A percentile compares a stretch with the other conserved stretches of the same genome.
phyloP scores from a whole-genome alignment of 2,329 filamentous ascomycete genomes.

The Talaromyces sp. region DNA sequence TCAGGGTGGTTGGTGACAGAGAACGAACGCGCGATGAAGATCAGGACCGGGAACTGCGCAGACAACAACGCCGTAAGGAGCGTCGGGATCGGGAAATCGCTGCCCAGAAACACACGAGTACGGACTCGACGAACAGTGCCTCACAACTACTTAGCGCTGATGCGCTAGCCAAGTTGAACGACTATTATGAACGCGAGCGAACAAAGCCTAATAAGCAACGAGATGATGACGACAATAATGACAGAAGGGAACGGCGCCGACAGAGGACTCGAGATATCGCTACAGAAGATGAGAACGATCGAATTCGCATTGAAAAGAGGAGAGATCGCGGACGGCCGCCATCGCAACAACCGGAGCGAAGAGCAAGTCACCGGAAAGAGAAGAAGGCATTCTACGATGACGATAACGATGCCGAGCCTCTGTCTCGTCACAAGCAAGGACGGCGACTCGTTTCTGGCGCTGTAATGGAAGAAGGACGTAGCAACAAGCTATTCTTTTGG shows the following conservation, averaged over 20 bases:
- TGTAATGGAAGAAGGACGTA: slow-evolving; percentile 63
- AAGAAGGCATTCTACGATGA: slow-evolving; percentile 18
- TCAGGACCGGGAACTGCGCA: slow-evolving; percentile 20
- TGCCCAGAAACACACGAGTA: slow-evolving; percentile 31
- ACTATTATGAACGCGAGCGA: slow-evolving; percentile 57
- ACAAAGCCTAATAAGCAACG: slow-evolving; percentile 33
- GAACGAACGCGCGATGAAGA: slow-evolving; percentile 1
- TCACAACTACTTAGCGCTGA: slow-evolving; percentile 48
- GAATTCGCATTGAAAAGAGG: slow-evolving; percentile 17
- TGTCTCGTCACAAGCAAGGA: slow-evolving; percentile 47
- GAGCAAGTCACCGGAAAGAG: slow-evolving; percentile 10
- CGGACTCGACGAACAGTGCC: slow-evolving; percentile 42
- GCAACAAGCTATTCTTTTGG: slow-evolving; percentile 47
- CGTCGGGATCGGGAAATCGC: slow-evolving; percentile 20
- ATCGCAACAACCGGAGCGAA: background rate
- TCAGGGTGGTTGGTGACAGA: slow-evolving; percentile 18
- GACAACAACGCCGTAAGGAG: slow-evolving; percentile 23
- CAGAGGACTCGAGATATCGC: slow-evolving; percentile 18
- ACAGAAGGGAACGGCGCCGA: slow-evolving; percentile 10
- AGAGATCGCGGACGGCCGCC: slow-evolving; percentile 8
- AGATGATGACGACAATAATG: slow-evolving; percentile 27
- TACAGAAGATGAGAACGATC: slow-evolving; percentile 10
- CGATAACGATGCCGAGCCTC: slow-evolving; percentile 1
- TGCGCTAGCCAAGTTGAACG: slow-evolving; percentile 64
- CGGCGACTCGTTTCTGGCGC: slow-evolving; percentile 67